Evolutionary conservation across 1,284 basidiomycete species (phyloP), one percentile per base, ranked within the genome.

Genomic region (Tremellales sp.): DNA sequence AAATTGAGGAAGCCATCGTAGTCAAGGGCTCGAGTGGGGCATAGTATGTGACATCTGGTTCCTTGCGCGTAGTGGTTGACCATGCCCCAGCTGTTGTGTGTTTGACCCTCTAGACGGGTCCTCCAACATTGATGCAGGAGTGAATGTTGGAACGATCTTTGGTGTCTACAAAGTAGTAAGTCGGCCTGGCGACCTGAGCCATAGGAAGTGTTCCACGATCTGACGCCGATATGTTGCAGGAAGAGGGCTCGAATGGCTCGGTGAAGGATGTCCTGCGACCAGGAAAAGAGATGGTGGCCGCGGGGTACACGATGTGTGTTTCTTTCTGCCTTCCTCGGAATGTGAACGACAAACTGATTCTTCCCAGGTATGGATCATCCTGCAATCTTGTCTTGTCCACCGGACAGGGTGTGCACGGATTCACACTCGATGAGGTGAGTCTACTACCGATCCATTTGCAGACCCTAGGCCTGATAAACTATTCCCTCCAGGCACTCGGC

Each of bases 91-190:
- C 77, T 97, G 92, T 63, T 91, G 97, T 61, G 95, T 98, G 8
- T 99, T 99, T 65, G 95, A 99, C 75, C 95, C 95, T 33, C 82
- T 99, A 46, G 95, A 99, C 66, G 95, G 95, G 45, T 89, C 86
- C 63, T 92, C 87, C 76, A 99, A 99, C 77, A 99, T 99, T 74
- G 95, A 99, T 72, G 95, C 95, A 57, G 95, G 94, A 83, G 95
- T 99, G 56, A 99, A 99, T 76, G 95, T 98, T 68, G 95, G 95
- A 36, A 98, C 95, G 50, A 98, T 98, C 77, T 99, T 99, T 72
- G 95, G 95, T 50, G 86, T 99, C 63, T 99, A 98, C 78, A 82
- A 84, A 65, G 77, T 95, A 47, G 72, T 74, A 39, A 58, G 89
- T 88, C 3, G 6, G 13, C 5, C 35, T 14, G 33, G 40, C n/a